A percentile compares a stretch with the other conserved stretches of the same genome.
phyloP scores from a whole-genome alignment of 2,329 filamentous ascomycete genomes.

The Allantophomopsis lycopodina region DNA sequence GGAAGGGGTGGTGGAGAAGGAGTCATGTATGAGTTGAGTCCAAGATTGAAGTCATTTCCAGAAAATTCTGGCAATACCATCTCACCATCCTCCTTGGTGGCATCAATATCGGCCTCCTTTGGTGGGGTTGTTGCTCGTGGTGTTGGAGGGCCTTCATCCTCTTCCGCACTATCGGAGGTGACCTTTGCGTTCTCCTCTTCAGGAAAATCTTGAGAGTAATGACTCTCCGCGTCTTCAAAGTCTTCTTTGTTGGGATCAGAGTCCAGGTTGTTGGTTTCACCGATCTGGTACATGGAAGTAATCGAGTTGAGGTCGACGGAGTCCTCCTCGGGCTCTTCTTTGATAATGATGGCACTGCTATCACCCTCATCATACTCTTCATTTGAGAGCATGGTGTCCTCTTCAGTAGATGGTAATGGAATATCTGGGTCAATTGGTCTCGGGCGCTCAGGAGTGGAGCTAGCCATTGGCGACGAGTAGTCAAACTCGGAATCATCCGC shows the following conservation, averaged over 20 bases:
- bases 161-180: slow-evolving; percentile 13
- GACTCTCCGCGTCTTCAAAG: neutral
- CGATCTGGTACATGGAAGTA: slow-evolving; percentile 48
- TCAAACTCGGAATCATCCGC: slow-evolving; percentile 48
- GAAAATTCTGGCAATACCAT: slow-evolving; percentile 29
- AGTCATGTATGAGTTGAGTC: slow-evolving; percentile 38
- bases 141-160: slow-evolving; percentile 36
- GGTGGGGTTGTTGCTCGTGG: slow-evolving; percentile 31
- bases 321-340: slow-evolving; percentile 45
- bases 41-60: slow-evolving; percentile 36
- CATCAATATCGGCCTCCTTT: slow-evolving; percentile 7
- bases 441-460: slow-evolving; percentile 42
- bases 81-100: slow-evolving; percentile 9
- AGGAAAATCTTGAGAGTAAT: neutral
- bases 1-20: slow-evolving; percentile 23
- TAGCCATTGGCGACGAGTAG: slow-evolving; percentile 46
- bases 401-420: slow-evolving; percentile 78
- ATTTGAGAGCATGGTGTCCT: slow-evolving; percentile 31
- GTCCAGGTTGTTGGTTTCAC: slow-evolving; percentile 24
- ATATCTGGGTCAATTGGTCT: slow-evolving; percentile 71
- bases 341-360: slow-evolving; percentile 49
- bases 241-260: slow-evolving; percentile 3
- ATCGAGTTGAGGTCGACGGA: slow-evolving; percentile 53
- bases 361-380: slow-evolving; percentile 36
- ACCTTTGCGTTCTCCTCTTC: slow-evolving; percentile 9